Conservation (phyloP, 129 eudicot species). For the Centella asiatica region DNA sequence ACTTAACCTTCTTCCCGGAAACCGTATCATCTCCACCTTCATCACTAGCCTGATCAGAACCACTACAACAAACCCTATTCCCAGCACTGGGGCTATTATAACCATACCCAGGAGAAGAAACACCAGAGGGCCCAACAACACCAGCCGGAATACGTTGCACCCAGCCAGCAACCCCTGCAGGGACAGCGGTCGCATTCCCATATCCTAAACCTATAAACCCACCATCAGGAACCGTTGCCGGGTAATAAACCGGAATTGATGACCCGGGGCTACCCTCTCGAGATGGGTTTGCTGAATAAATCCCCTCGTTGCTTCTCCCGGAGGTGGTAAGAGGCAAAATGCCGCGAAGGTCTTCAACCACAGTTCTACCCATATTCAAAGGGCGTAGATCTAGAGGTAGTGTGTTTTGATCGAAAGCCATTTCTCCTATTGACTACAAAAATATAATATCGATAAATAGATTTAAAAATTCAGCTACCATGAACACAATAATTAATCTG, state of each 20-base stretch:
- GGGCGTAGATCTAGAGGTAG: constrained; percentile 64
- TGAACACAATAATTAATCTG: background rate
- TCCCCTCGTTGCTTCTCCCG: constrained; percentile 6
- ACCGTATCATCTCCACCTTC: constrained; percentile 59
- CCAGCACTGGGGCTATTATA: constrained; percentile 16
- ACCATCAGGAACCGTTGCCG: constrained; percentile 32
- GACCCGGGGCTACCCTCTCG: constrained; percentile 44
- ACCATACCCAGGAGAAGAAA: constrained; percentile 23
- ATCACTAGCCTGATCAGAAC: constrained; percentile 60
- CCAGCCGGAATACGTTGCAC: constrained; percentile 35
- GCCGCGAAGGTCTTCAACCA: constrained; percentile 55
- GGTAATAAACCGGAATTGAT: constrained; percentile 50
- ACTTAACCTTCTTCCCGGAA: constrained; percentile 66
- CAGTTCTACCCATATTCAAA: constrained; percentile 41
- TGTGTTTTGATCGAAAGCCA: constrained; percentile 81
- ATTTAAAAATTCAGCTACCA: background rate
- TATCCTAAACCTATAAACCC: constrained; percentile 43
- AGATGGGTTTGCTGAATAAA: constrained; percentile 26
- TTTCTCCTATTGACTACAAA: constrained; percentile 7
- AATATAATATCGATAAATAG: background rate
- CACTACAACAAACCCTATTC: constrained; percentile 30
- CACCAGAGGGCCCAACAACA: constrained; percentile 16
- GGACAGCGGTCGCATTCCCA: constrained; percentile 31
- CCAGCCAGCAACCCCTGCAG: constrained; percentile 52
- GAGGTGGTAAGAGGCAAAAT: constrained; percentile 24